Conservation (phyloP, 225 moss, liverwort and hornwort species). For the Climacium dendroides region DNA sequence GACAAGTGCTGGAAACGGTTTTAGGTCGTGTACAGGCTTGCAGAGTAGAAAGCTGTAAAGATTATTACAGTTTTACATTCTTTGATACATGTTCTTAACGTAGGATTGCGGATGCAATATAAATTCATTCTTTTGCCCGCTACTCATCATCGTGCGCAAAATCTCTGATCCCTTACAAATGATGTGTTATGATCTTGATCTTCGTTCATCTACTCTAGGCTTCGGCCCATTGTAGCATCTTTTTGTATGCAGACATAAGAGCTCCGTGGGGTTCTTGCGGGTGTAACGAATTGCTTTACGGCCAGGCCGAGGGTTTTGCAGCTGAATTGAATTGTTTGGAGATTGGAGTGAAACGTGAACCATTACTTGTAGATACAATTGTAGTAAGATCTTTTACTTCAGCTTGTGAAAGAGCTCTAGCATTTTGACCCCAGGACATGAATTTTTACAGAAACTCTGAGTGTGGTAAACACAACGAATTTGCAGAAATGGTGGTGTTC, state of each 20-base stretch:
- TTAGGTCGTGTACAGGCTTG: background rate
- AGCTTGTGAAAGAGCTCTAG: too few species aligned
- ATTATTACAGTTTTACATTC: background rate
- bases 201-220: rapidly evolving
- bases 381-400: background rate
- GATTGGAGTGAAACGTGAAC: background rate
- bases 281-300: rapidly evolving
- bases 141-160: rapidly evolving
- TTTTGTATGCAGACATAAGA: too few species aligned
- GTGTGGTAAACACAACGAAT: background rate
- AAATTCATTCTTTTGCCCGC: background rate
- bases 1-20: background rate
- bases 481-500: background rate
- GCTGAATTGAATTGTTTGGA: too few species aligned
- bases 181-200: background rate
- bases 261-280: too few species aligned
- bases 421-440: too few species aligned
- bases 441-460: too few species aligned
- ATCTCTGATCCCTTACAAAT: rapidly evolving
- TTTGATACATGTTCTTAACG: background rate
- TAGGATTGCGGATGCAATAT: background rate
- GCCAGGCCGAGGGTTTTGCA: rapidly evolving
- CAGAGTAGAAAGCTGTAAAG: background rate
- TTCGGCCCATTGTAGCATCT: too few species aligned
- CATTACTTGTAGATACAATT: background rate